A percentile compares a stretch with the other conserved stretches of the same genome.
phyloP scores from a whole-genome alignment of 805 yeast species.

The Yarrowia alimentaria region DNA sequence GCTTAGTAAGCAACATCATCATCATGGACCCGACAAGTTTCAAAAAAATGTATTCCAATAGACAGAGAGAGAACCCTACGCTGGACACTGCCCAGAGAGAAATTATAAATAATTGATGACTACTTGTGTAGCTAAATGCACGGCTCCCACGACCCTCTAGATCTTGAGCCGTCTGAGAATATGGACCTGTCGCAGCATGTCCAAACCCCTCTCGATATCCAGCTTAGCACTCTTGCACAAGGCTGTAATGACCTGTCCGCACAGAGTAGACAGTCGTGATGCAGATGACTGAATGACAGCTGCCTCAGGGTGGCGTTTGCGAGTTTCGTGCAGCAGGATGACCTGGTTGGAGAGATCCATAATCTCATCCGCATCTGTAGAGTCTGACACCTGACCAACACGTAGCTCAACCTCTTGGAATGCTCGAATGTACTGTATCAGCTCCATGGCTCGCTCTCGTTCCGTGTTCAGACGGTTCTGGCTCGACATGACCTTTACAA shows the following conservation, averaged over 20 bases:
- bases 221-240: not conserved
- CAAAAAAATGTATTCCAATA: too few relatives aligned
- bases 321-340: conserved; percentile 5
- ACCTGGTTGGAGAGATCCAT: conserved; percentile 14
- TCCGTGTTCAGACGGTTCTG: conserved; percentile 2
- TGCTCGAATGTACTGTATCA: conserved; percentile 9
- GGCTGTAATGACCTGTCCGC: conserved; percentile 4
- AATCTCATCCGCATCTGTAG: conserved; percentile 9
- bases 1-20: not conserved
- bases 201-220: conserved; percentile 5
- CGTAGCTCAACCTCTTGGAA: conserved; percentile 21
- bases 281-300: conserved; percentile 11
- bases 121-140: not conserved
- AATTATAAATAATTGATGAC: not conserved
- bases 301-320: conserved; percentile 1
- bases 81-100: not conserved
- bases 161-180: conserved; percentile 7
- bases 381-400: not conserved
- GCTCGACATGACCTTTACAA: conserved; percentile 7
- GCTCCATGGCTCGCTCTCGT: conserved; percentile 12
- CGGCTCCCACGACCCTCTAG: not conserved
- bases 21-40: too few relatives aligned
- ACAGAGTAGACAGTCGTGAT: not conserved
- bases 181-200: conserved; percentile 13
- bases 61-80: too few relatives aligned